phyloP scores from a whole-genome alignment of 169 alveolate species.

The Plasmodium malariae region DNA sequence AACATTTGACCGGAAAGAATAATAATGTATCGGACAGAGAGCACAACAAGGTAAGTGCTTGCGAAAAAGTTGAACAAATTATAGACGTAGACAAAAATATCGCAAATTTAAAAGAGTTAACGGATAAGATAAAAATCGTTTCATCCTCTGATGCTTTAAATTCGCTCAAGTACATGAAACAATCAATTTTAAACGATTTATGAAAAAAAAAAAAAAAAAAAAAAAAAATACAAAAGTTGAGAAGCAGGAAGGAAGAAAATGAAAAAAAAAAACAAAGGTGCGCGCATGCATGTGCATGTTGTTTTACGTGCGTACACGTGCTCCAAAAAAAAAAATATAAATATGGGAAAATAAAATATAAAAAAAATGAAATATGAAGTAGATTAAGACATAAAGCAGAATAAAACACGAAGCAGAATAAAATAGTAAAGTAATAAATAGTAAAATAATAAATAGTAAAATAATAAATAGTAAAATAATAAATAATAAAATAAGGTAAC shows the following conservation, averaged over 20 bases:
- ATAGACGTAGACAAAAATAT: constrained; percentile 27
- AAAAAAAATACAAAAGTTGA: neutral
- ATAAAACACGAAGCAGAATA: too few species aligned
- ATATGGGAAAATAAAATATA: too few species aligned
- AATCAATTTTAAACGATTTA: constrained; percentile 70
- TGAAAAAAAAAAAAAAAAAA: constrained; percentile 36
- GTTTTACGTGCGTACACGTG: neutral
- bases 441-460: too few species aligned
- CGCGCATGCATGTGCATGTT: neutral
- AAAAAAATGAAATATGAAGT: too few species aligned
- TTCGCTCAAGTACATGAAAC: constrained; percentile 64
- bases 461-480: too few species aligned
- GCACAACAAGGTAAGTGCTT: neutral
- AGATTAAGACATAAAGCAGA: too few species aligned
- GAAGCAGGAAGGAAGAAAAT: neutral
- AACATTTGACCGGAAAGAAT: too few species aligned
- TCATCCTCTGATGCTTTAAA: constrained; percentile 68
- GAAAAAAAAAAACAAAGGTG: neutral
- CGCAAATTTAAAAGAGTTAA: constrained; percentile 35
- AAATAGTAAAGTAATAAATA: too few species aligned
- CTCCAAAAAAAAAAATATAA: too few species aligned
- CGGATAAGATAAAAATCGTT: constrained; percentile 61
- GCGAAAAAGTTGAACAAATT: constrained; percentile 3
- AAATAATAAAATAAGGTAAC: too few species aligned
- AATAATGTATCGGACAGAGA: neutral